Base-by-base conservation (phyloP, 129 eudicot species). In the Deinandra increscens region DNA sequence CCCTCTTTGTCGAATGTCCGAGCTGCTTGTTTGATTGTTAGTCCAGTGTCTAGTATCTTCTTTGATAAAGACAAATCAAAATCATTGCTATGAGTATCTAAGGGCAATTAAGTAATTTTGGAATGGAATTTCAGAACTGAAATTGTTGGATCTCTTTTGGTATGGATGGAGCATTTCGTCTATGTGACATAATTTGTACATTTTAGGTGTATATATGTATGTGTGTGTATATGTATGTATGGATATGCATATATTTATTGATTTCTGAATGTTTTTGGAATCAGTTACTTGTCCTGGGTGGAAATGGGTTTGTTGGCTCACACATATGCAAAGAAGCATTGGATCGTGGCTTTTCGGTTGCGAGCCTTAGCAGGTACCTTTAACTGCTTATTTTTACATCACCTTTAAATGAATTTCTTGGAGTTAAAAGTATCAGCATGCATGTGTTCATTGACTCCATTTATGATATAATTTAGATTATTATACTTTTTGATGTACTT, bases 261-360 rank as follows among this genome's bases (percentile, higher is more conserved):
- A 9, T 70, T 62, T 62, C 7, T 60, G 39, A 44, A 19, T 9
- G 63, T 45, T 80, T 60, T 45, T 61, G 70, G 22, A 60, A 68
- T 54, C 79, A 93, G 99, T 66, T 93, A 71, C 99, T 93, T 61
- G 95, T 93, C 67, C 81, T 89, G 44, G 99, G 99, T 55, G 97
- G 99, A 65, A 93, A 87, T 71, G 99, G 99, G 36, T 93, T 87
- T 82, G 95, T 93, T 71, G 99, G 99, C 44, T 93, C 99, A 18
- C 92, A 93, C 81, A 46, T 93, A 58, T 93, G 96, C 80, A 79
- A 85, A 76, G 99, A 93, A 80, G 99, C 97, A 64, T 60, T 89
- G 64, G 79, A 82, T 45, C 92, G 85, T 59, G 97, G 99, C 19
- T 72, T 93, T 34, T 67, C 84, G 3, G 99, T 93, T 72, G 88